Evolutionary conservation across 805 yeast species (phyloP).

Genomic region (Hanseniaspora taiwanica): DNA sequence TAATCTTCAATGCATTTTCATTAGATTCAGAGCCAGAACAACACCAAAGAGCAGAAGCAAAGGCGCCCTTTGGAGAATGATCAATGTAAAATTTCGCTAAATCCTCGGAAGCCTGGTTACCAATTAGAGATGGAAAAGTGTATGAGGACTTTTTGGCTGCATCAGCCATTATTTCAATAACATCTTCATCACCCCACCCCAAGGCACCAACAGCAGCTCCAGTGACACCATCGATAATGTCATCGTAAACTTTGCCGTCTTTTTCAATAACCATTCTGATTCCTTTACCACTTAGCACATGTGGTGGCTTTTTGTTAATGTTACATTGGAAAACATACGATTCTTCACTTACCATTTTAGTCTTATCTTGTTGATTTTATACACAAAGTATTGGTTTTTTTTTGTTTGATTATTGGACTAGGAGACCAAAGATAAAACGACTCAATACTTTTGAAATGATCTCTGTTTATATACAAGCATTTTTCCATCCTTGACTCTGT

Average conservation of each 20-base stretch:
- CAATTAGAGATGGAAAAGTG: conserved; percentile 23
- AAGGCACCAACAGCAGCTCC: conserved; percentile 42
- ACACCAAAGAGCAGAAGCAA: conserved; percentile 32
- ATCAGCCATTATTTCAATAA: conserved; percentile 24
- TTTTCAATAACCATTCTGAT: conserved; percentile 29
- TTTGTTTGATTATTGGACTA: too few relatives aligned
- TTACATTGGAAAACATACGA: conserved; percentile 34
- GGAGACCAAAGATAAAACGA: too few relatives aligned
- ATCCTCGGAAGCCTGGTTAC: conserved; percentile 30
- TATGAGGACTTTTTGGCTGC: conserved; percentile 27
- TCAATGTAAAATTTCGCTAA: conserved; percentile 30
- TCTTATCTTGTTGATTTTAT: not conserved
- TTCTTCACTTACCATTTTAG: conserved; percentile 8
- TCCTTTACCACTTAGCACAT: conserved; percentile 32
- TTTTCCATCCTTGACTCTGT: too few relatives aligned
- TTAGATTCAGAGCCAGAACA: conserved; percentile 60
- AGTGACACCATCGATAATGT: conserved; percentile 32
- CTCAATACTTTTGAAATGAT: too few relatives aligned
- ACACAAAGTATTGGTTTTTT: too few relatives aligned
- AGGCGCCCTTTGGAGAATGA: conserved; percentile 27
- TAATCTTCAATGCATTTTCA: conserved; percentile 52
- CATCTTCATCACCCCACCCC: conserved; percentile 30
- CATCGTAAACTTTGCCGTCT: conserved; percentile 24
- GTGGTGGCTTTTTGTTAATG: conserved; percentile 26
- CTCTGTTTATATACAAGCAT: too few relatives aligned